Evolutionary conservation across 257 asterid genomes (phyloP).

Genomic region (Ajuga chamaepitys): DNA sequence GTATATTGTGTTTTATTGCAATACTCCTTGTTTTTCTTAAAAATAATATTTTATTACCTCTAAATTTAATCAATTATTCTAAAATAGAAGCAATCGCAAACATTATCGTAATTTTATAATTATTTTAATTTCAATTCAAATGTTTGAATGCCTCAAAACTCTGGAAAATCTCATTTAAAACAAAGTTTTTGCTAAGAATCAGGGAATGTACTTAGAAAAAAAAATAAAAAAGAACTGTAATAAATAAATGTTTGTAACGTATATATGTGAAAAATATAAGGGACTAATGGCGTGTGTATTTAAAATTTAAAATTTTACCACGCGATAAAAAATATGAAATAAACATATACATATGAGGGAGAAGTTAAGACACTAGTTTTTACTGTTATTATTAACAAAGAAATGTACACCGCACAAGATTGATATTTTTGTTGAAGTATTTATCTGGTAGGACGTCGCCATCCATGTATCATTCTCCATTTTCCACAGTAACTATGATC

Average conservation of each 20-base stretch:
- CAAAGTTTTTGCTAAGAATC: too few species aligned
- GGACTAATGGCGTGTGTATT: too few species aligned
- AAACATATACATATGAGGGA: too few species aligned
- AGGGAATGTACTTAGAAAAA: background rate
- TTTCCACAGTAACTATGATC: conserved; percentile 17
- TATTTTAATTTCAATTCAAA: background rate
- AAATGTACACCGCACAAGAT: conserved; percentile 13
- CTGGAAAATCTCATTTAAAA: too few species aligned
- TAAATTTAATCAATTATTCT: too few species aligned
- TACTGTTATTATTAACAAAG: background rate
- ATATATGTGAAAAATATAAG: background rate
- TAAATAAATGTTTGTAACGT: background rate
- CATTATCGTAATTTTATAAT: background rate
- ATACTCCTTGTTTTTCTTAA: too few species aligned
- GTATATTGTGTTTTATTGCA: too few species aligned
- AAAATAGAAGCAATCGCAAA: too few species aligned
- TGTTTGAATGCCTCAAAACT: background rate
- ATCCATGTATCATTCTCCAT: conserved; percentile 27
- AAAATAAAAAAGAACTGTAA: background rate
- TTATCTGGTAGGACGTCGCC: conserved; percentile 22
- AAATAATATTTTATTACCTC: too few species aligned
- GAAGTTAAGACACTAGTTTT: background rate
- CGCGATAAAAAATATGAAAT: too few species aligned
- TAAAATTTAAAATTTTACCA: too few species aligned
- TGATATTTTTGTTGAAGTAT: background rate